These are phyloP conservation scores for Tilletia walkeri DNA, from an alignment of 1,284 basidiomycete species.

Conservation along the genomic window DNA sequence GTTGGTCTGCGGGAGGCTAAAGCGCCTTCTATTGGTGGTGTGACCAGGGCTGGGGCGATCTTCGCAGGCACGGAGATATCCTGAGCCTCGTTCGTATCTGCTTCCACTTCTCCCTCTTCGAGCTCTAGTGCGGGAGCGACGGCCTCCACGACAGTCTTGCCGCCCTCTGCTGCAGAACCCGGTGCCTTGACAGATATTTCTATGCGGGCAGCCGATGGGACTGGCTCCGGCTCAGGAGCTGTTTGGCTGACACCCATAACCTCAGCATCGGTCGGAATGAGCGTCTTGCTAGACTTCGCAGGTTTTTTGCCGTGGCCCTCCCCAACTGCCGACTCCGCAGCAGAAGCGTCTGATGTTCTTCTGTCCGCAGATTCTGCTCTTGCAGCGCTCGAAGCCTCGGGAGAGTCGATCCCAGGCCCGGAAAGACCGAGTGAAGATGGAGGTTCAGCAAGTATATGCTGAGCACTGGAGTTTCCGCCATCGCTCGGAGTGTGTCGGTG, in stretches of 20 bases:
- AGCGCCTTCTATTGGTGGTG: too few species aligned
- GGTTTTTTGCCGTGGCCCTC: slow-evolving; percentile 11
- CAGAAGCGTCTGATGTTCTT: not conserved
- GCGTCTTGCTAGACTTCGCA: slow-evolving; percentile 9
- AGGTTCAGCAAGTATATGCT: not conserved
- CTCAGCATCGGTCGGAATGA: slow-evolving; percentile 4
- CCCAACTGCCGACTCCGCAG: too few species aligned
- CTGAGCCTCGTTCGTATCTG: not conserved
- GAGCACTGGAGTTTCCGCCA: not conserved
- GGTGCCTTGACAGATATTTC: not conserved
- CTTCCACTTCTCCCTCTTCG: not conserved
- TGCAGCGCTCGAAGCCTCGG: not conserved
- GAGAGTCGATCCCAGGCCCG: not conserved
- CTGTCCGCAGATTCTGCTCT: not conserved
- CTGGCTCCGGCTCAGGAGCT: not conserved
- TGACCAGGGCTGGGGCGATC: too few species aligned
- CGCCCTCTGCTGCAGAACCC: not conserved
- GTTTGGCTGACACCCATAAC: slow-evolving; percentile 5
- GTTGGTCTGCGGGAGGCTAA: not conserved
- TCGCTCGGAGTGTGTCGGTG: not conserved
- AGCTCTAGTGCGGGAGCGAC: not conserved
- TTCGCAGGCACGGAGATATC: not conserved
- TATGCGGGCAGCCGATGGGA: not conserved
- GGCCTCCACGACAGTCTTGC: not conserved
- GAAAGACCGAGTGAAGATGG: not conserved